These are phyloP conservation scores for Mycena sp. DNA, from an alignment of 1,284 basidiomycete genomes.

Conservation along the genomic window DNA sequence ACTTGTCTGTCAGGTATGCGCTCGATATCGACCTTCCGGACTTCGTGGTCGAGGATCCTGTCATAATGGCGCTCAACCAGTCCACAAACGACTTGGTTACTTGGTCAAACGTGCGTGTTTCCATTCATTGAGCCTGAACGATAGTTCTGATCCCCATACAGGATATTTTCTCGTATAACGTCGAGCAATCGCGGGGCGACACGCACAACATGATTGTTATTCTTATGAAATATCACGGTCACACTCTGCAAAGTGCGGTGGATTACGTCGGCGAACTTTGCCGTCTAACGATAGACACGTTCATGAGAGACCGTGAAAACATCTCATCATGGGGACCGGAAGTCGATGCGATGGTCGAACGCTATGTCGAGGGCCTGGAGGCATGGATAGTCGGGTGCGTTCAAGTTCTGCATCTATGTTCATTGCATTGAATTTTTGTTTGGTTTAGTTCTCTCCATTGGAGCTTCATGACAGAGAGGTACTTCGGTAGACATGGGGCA, in stretches of 20 bases:
- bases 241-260: slow-evolving; percentile 60
- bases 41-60: slow-evolving; percentile 59
- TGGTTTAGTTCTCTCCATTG: slow-evolving; percentile 57
- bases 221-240: slow-evolving; percentile 60
- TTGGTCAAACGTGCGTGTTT: slow-evolving; percentile 63
- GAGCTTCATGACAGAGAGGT: slow-evolving; percentile 66
- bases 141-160: slow-evolving; percentile 37
- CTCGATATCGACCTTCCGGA: slow-evolving; percentile 65
- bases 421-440: slow-evolving; percentile 1
- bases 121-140: no score
- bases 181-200: slow-evolving; percentile 65
- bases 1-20: slow-evolving; percentile 50
- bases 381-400: slow-evolving; percentile 67
- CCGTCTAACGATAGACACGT: slow-evolving; percentile 55
- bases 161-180: slow-evolving; percentile 73
- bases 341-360: slow-evolving; percentile 57
- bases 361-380: slow-evolving; percentile 61
- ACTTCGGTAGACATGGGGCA: slow-evolving; percentile 59
- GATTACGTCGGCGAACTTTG: slow-evolving; percentile 64
- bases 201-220: slow-evolving; percentile 69
- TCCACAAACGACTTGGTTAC: slow-evolving; percentile 66
- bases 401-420: background rate
- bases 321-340: slow-evolving; percentile 64
- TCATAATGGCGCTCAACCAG: slow-evolving; percentile 60
- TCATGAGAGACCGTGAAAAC: slow-evolving; percentile 51